These are phyloP conservation scores for Zygosaccharomyces gambellarensis DNA, from an alignment of 805 yeast genomes.

Conservation along the genomic window DNA sequence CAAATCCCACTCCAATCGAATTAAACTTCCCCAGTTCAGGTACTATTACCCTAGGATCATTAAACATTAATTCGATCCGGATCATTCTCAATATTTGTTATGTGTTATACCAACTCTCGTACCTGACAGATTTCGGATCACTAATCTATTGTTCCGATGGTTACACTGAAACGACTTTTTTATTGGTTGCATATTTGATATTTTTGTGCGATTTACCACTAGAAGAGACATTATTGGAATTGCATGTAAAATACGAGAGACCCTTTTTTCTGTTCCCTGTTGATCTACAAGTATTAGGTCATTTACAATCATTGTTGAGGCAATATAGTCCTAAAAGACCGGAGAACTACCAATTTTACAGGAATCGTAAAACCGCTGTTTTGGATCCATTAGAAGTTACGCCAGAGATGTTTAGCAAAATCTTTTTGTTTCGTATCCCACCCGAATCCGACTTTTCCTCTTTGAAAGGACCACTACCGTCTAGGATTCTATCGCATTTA, in stretches of 20 bases:
- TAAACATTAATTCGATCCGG: slow-evolving; percentile 58
- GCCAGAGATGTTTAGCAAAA: slow-evolving; percentile 34
- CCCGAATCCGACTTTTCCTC: slow-evolving; percentile 28
- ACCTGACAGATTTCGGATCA: slow-evolving; percentile 36
- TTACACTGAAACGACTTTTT: slow-evolving; percentile 82
- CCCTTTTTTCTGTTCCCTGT: slow-evolving; percentile 81
- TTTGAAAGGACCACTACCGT: slow-evolving; percentile 69
- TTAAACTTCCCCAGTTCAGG: slow-evolving; percentile 84
- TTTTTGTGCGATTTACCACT: slow-evolving; percentile 57
- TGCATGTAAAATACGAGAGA: slow-evolving; percentile 61
- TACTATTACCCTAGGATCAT: slow-evolving; percentile 69
- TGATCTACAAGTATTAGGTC: slow-evolving; percentile 62
- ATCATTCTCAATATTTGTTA: slow-evolving; percentile 67
- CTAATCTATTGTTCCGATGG: slow-evolving; percentile 84
- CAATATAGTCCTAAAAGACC: slow-evolving; percentile 50
- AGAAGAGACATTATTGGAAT: slow-evolving; percentile 58
- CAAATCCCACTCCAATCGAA: slow-evolving; percentile 13
- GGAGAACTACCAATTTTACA: slow-evolving; percentile 11
- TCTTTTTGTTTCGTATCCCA: slow-evolving; percentile 29
- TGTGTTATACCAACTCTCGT: slow-evolving; percentile 33
- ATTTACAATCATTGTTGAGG: slow-evolving; percentile 57
- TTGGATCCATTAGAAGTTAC: slow-evolving; percentile 20
- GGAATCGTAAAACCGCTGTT: not conserved
- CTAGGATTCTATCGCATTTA: slow-evolving; percentile 74
- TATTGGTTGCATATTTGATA: slow-evolving; percentile 65